A percentile compares a stretch with the other conserved stretches of the same genome.
phyloP scores from a whole-genome alignment of 371 early-diverging fungal genomes.

The Syncephalastrum monosporum region DNA sequence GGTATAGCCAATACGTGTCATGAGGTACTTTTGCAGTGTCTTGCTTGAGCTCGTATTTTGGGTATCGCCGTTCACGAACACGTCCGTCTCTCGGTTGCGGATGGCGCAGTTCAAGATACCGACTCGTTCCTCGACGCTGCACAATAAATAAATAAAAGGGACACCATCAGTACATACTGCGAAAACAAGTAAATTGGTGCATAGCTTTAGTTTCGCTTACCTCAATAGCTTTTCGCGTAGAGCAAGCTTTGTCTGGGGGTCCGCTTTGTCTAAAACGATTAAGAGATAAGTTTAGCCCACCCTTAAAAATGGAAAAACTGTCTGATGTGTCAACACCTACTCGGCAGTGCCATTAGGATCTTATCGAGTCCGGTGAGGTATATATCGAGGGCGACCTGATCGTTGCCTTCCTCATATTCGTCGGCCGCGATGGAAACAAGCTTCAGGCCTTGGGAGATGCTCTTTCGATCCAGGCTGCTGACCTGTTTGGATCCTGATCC shows the following conservation, averaged over 20 bases:
- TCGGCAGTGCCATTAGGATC: slow-evolving; percentile 54
- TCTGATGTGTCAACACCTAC: slow-evolving; percentile 22
- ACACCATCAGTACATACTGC: not conserved
- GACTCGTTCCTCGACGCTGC: slow-evolving; percentile 41
- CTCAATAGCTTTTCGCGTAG: slow-evolving; percentile 30
- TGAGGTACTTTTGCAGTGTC: slow-evolving; percentile 15
- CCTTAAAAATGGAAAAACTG: not conserved
- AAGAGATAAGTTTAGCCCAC: not conserved
- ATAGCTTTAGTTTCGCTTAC: slow-evolving; percentile 6
- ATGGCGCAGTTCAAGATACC: slow-evolving; percentile 33
- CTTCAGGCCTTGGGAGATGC: slow-evolving; percentile 54
- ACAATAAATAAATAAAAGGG: not conserved
- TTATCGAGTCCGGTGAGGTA: slow-evolving; percentile 54
- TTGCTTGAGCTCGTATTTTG: not conserved
- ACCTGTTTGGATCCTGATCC: slow-evolving; percentile 8
- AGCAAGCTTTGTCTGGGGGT: slow-evolving; percentile 28
- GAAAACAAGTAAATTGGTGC: not conserved
- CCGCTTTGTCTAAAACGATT: slow-evolving; percentile 29
- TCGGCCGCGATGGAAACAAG: slow-evolving; percentile 53
- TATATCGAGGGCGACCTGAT: slow-evolving; percentile 46
- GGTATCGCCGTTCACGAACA: slow-evolving; percentile 6
- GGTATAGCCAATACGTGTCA: slow-evolving; percentile 26
- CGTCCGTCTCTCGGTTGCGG: slow-evolving; percentile 11
- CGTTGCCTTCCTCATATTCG: slow-evolving; percentile 53
- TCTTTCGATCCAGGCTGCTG: slow-evolving; percentile 25